Conservation (phyloP, 2,329 filamentous ascomycete species). For the Verticillium zaregamsianum region DNA sequence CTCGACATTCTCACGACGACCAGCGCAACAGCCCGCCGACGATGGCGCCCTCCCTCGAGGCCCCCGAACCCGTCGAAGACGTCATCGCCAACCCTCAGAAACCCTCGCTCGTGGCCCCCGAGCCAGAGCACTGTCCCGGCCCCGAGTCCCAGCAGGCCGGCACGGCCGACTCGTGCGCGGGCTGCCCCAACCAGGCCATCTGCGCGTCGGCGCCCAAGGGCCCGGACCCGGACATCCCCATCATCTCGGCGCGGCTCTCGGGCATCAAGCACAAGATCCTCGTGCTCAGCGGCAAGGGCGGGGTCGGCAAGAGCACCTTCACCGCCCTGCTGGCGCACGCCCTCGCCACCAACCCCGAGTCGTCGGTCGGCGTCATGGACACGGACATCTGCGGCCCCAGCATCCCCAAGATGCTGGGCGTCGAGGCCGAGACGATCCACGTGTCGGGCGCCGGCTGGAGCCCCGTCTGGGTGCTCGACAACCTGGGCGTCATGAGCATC, state of each 20-base stretch:
- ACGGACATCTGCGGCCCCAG: constrained; percentile 95
- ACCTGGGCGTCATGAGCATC: constrained; percentile 92
- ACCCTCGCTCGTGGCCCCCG: constrained; percentile 85
- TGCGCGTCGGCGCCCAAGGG: constrained; percentile 94
- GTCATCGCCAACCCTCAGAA: constrained; percentile 71
- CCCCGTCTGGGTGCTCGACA: constrained; percentile 93
- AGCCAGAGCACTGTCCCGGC: constrained; percentile 95
- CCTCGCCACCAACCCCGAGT: constrained; percentile 76
- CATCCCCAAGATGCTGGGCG: constrained; percentile 99
- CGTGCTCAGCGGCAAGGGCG: constrained; percentile 89
- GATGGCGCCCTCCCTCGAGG: constrained; percentile 82
- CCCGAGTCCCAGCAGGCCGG: constrained; percentile 72
- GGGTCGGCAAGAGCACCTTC: constrained; percentile 95
- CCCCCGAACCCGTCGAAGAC: constrained; percentile 60
- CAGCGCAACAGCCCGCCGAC: constrained; percentile 4
- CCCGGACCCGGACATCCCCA: constrained; percentile 86
- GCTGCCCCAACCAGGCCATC: constrained; percentile 93
- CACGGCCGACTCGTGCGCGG: constrained; percentile 78
- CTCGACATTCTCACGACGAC: not conserved
- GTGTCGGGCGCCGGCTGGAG: constrained; percentile 86
- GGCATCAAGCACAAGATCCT: constrained; percentile 88
- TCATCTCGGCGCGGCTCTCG: constrained; percentile 79
- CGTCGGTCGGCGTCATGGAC: constrained; percentile 91
- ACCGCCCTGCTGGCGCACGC: constrained; percentile 83
- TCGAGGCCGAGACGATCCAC: constrained; percentile 90